Evolutionary conservation across 441 rosid genomes (phyloP), one percentile per base, ranked within the genome.

Genomic region (Biscutella laevigata): DNA sequence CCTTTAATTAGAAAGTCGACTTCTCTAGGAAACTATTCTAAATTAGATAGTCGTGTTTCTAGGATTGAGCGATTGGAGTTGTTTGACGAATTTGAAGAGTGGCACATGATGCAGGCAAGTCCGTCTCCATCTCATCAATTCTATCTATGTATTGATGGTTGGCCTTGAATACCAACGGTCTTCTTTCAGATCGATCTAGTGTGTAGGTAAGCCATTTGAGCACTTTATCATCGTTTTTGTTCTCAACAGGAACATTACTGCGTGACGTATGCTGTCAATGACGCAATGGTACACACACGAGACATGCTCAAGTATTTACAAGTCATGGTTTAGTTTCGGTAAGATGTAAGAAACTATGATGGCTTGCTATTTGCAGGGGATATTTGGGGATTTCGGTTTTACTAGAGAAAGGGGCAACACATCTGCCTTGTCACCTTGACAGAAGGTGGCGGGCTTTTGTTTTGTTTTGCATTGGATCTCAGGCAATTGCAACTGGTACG

Each of bases 21-120:
- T 42, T 37, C 34, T 32, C 21, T 54, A 40, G 32, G 59, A 34
- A 16, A 25, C 26, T 45, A 11, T 48, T 41, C 19, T 26, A 61
- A 51, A 52, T 66, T 17, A 72, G 54, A 29, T 58, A 12, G 7
- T 66, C 4, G 19, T 65, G 59, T 77, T 59, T 30, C 39, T 75
- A 88, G 95, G 86, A 84, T 88, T 11, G 95, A 92, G 74, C 74
- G 88, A 67, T 73, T 88, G 82, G 95, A 86, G 74, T 70, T 88
- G 73, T 92, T 88, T 22, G 95, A 88, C 59, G 97, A 92, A 74
- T 86, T 88, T 69, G 99, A 92, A 75, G 95, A 92, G 67, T 92
- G 99, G 97, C 75, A 82, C 69, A 84, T 88, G 99, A 92, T 92
- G 99, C 94, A 92, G 97, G 97, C 74, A 79, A 73, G 92, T 75